Evolutionary conservation across 306 rosid species (phyloP), one percentile per base, ranked within the genome.

Genomic region (Sindora glabra): DNA sequence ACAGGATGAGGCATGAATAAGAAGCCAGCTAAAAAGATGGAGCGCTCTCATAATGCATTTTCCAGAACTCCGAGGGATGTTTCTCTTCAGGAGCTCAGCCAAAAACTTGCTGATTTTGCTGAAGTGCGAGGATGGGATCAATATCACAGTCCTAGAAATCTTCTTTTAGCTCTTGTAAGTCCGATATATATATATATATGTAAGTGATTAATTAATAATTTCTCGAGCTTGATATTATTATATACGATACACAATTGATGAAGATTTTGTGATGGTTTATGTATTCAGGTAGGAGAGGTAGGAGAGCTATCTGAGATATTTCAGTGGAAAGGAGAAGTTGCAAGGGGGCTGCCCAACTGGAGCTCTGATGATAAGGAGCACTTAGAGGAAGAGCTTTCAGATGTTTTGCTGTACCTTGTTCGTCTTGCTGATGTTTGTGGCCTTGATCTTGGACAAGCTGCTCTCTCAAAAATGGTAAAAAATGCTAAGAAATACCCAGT

Each of bases 251-350:
- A 0, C 33, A 33, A 24, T 46, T 26, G 11, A 48, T 39, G 54
- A 23, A 54, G 17, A 14, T 7, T 10, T 3, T 67, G 21, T 51
- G 10, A 11, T 22, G 39, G 1, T 64, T 40, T 14, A 21, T 40
- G 6, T 74, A 1, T 71, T 55, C 51, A 84, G 95, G 95, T 84
- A 9, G 95, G 89, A 41, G 92, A 87, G 47, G 92, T 87, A 39
- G 95, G 95, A 39, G 95, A 87, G 60, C 50, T 85, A 6, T 85
- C 86, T 9, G 94, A 85, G 82, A 85, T 85, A 10, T 85, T 82
- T 44, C 94, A 87, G 41, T 87, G 95, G 95, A 87, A 79, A 63
- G 95, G 95, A 18, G 95, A 87, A 73, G 95, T 87, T 12, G 92
- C 74, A 42, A 84, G 70, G 73, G 95, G 95, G 10, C 59, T 87